phyloP scores from a whole-genome alignment of 441 rosid genomes.

The Pelargonium hybrid region DNA sequence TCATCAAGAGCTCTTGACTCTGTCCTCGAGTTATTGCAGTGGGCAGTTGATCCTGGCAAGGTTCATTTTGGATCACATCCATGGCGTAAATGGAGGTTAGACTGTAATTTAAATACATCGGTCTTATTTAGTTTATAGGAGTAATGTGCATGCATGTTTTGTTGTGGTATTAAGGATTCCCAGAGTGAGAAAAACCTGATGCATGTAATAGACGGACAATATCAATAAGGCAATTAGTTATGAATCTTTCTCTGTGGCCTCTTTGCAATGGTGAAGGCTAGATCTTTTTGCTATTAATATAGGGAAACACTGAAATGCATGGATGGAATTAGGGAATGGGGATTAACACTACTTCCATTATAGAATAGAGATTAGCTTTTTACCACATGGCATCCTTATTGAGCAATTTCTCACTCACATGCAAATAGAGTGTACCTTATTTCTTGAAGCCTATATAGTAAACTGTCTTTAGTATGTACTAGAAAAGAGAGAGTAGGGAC shows the following conservation, averaged over 20 bases:
- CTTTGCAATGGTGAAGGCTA: too few relatives aligned
- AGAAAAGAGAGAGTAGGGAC: slow-evolving; percentile 37
- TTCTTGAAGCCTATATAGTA: background rate
- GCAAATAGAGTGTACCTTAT: slow-evolving; percentile 15
- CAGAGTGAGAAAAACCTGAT: too few relatives aligned
- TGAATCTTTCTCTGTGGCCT: too few relatives aligned
- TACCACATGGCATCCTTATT: slow-evolving; percentile 16
- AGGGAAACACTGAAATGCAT: too few relatives aligned
- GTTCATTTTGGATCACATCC: slow-evolving; percentile 28
- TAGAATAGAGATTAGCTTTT: slow-evolving; percentile 10
- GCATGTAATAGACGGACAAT: too few relatives aligned
- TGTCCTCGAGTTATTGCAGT: slow-evolving; percentile 20
- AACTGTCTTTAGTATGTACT: slow-evolving; percentile 2
- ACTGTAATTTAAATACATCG: too few relatives aligned
- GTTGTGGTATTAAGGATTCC: too few relatives aligned
- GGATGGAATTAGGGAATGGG: background rate
- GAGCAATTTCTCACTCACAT: slow-evolving; percentile 7
- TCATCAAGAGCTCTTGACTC: slow-evolving; percentile 39
- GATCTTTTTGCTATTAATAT: too few relatives aligned
- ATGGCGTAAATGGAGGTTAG: too few relatives aligned
- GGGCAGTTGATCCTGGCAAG: slow-evolving; percentile 82
- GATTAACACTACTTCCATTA: slow-evolving; percentile 10
- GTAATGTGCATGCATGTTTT: too few relatives aligned
- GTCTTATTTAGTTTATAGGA: too few relatives aligned
- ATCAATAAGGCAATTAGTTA: too few relatives aligned